A percentile compares a stretch with the other conserved stretches of the same genome.
Evolutionary conservation across 1,284 basidiomycete species (phyloP).

Genomic region (Amylostereum chailletii): DNA sequence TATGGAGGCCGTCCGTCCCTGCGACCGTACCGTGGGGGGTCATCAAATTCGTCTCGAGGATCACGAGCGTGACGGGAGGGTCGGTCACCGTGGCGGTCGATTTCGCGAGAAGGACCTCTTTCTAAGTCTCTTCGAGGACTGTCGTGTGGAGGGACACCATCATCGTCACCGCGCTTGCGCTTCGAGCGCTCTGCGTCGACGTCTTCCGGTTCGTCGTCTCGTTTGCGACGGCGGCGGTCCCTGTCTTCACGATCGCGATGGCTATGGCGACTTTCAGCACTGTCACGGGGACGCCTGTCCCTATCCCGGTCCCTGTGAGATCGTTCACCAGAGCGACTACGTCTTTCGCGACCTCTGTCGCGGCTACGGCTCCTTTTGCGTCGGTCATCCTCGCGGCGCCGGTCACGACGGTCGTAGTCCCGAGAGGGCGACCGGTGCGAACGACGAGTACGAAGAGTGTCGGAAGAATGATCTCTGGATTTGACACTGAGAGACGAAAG

Average conservation of each 20-base stretch:
- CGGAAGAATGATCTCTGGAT: slow-evolving; percentile 62
- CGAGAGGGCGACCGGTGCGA: slow-evolving; percentile 64
- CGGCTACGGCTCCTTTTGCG: slow-evolving; percentile 39
- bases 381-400: slow-evolving; percentile 47
- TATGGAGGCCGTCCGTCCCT: slow-evolving; percentile 15
- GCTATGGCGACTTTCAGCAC: slow-evolving; percentile 20
- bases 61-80: slow-evolving; percentile 34
- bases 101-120: slow-evolving; percentile 42
- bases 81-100: slow-evolving; percentile 43
- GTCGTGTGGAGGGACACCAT: slow-evolving; percentile 29
- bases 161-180: slow-evolving; percentile 46
- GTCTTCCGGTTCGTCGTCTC: slow-evolving; percentile 48
- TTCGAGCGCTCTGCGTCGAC: slow-evolving; percentile 43
- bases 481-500: slow-evolving; percentile 16
- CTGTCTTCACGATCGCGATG: slow-evolving; percentile 22
- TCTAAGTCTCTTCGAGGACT: slow-evolving; percentile 46
- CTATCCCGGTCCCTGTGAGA: slow-evolving; percentile 32
- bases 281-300: slow-evolving; percentile 27
- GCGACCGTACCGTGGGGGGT: slow-evolving; percentile 30
- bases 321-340: slow-evolving; percentile 28
- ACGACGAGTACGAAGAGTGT: slow-evolving; percentile 59
- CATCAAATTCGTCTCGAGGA: slow-evolving; percentile 53
- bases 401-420: slow-evolving; percentile 34
- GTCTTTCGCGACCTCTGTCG: slow-evolving; percentile 35
- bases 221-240: slow-evolving; percentile 43